Evolutionary conservation across 371 early-diverging fungal species (phyloP), one percentile per base, ranked within the genome.

Genomic region (Choanephora cucurbitarum): DNA sequence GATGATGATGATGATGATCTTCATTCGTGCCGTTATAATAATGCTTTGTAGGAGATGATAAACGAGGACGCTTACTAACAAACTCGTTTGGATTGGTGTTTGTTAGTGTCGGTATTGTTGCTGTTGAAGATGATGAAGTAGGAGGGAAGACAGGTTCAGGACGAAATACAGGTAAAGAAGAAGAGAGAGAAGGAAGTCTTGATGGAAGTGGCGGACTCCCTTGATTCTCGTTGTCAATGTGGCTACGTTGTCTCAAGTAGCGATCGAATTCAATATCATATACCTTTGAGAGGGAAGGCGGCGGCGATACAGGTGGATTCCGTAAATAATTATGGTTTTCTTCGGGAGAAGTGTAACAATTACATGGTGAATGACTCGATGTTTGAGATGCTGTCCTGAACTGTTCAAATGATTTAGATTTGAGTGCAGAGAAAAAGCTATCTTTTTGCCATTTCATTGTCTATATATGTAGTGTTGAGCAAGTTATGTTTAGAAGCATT

Each of bases 381-480:
- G 60, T 62, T 39, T 51, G 43, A 14, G 62, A 55, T 18, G 60
- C 43, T 9, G 56, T 48, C 52, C 47, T 63, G 33, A 75, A 61
- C 33, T 67, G 59, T 23, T 70, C 60, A 55, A 72, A 70, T 15
- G 70, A 62, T 56, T 67, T 58, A 40, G 64, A 55, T 57, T 48
- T 60, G 14, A 76, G 51, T 22, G 77, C 77, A 37, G 52, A 62
- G n/a, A 72, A 68, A 48, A 70, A 76, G n/a, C 72, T 63, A n/a
- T 69, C 63, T 52, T 73, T 76, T 42, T 43, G 21, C 73, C 70
- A 76, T 51, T 69, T 70, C 41, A 72, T 41, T 5, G 75, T 75
- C 75, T 74, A 60, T 11, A 60, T 11, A 10, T 32, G 47, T 19
- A 48, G 8, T 34, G 8, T 19, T 37, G 19, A 40, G 34, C 28